Evolutionary conservation across 2,329 filamentous ascomycete species (phyloP).

Genomic region (Penicillium sp.): DNA sequence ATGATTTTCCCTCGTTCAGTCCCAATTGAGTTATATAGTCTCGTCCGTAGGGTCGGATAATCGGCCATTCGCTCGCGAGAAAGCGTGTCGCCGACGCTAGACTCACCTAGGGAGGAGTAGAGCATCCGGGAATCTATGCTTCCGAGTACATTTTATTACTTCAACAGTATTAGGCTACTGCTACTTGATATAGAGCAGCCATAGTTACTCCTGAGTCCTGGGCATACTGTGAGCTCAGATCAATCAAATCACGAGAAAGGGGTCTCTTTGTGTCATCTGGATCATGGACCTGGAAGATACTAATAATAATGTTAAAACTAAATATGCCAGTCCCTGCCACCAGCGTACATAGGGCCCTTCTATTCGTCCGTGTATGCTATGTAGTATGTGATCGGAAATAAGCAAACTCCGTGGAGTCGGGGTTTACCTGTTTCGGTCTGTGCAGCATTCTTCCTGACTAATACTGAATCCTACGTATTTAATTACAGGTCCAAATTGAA

Average conservation of each 20-base stretch:
- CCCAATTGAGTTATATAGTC: conserved; percentile 1
- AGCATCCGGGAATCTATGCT: not conserved
- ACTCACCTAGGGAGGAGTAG: too few relatives aligned
- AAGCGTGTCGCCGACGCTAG: not conserved
- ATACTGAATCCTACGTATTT: too few relatives aligned
- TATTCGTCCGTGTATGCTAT: not conserved
- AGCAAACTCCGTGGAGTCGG: not conserved
- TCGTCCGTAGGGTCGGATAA: conserved; percentile 3
- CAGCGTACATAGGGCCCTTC: not conserved
- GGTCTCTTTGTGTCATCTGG: not conserved
- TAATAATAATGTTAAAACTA: too few relatives aligned
- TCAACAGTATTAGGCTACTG: too few relatives aligned
- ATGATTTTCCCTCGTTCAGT: not conserved
- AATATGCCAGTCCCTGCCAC: not conserved
- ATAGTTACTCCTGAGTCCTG: too few relatives aligned
- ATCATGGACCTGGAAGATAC: not conserved
- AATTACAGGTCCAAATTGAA: too few relatives aligned
- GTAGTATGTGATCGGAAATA: not conserved
- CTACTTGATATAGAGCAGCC: too few relatives aligned
- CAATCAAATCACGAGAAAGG: too few relatives aligned
- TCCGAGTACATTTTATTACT: not conserved
- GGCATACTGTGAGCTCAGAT: too few relatives aligned
- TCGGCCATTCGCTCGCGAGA: conserved; percentile 6
- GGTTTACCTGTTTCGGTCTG: not conserved
- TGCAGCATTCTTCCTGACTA: too few relatives aligned